phyloP scores from a whole-genome alignment of 2,329 filamentous ascomycete genomes.

The Claviceps maximensis region DNA sequence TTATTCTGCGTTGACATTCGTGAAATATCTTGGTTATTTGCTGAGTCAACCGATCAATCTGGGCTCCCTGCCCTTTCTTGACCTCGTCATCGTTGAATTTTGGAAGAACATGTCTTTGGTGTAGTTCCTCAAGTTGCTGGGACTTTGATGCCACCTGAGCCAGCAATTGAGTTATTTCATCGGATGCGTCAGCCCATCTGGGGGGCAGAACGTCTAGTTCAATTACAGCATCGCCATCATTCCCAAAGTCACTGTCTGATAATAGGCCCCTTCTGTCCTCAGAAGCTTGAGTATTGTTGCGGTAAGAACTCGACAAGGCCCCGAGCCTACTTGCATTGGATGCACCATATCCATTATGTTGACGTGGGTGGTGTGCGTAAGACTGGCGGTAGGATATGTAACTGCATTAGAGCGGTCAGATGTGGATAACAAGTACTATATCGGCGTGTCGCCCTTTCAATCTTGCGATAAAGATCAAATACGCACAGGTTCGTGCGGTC shows the following conservation, averaged over 20 bases:
- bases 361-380: slow-evolving; percentile 85
- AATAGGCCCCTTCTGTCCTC: slow-evolving; percentile 67
- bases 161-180: slow-evolving; percentile 79
- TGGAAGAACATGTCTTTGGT: slow-evolving; percentile 92
- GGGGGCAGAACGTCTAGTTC: slow-evolving; percentile 96
- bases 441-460: background rate
- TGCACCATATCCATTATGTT: slow-evolving; percentile 58
- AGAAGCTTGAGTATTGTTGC: slow-evolving; percentile 30
- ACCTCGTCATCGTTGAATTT: slow-evolving; percentile 93
- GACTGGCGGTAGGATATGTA: slow-evolving; percentile 99
- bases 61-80: slow-evolving; percentile 71
- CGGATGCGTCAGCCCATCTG: slow-evolving; percentile 88
- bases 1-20: slow-evolving; percentile 76
- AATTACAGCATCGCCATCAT: slow-evolving; percentile 89
- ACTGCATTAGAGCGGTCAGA: slow-evolving; percentile 30
- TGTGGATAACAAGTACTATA: background rate
- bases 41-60: slow-evolving; percentile 85
- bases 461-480: slow-evolving; percentile 1
- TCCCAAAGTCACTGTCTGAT: slow-evolving; percentile 60
- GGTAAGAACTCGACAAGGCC: slow-evolving; percentile 46
- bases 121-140: slow-evolving; percentile 75
- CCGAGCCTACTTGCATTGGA: slow-evolving; percentile 32
- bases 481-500: slow-evolving; percentile 93
- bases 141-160: slow-evolving; percentile 71
- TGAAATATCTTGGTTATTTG: slow-evolving; percentile 83